Evolutionary conservation across 2,329 filamentous ascomycete genomes (phyloP).

Genomic region (Fusarium verticillioides): DNA sequence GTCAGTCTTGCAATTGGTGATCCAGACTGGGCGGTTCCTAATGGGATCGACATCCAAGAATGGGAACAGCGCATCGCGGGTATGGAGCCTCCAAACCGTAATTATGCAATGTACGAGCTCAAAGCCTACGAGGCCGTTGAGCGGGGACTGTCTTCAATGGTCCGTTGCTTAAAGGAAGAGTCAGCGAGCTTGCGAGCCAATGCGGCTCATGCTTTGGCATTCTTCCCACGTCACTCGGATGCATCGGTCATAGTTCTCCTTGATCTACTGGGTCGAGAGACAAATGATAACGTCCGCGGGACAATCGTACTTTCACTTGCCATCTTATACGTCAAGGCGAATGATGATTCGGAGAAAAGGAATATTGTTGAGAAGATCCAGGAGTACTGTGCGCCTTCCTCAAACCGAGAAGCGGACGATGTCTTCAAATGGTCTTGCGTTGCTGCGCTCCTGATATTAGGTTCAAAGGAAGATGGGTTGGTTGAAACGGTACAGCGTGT

Average conservation of each 20-base stretch:
- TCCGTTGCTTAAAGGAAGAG: neutral
- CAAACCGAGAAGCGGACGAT: neutral
- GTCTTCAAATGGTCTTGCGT: neutral
- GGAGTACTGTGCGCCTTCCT: too few relatives aligned
- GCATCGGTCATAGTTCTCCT: neutral
- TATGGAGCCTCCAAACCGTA: fast-evolving
- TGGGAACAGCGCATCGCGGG: neutral
- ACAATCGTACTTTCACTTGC: neutral
- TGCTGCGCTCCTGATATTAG: neutral
- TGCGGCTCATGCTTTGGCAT: neutral
- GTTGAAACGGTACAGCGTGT: neutral
- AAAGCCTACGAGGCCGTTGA: neutral
- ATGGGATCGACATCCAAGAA: neutral
- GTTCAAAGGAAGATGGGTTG: neutral
- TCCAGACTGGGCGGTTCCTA: neutral
- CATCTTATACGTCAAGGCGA: fast-evolving
- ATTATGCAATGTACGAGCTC: fast-evolving
- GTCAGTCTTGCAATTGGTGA: neutral
- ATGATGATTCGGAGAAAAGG: neutral
- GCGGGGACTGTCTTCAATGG: neutral
- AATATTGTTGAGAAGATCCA: neutral
- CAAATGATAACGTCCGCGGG: fast-evolving
- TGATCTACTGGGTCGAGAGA: fast-evolving
- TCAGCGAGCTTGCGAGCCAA: neutral
- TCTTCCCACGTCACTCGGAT: neutral